These are phyloP conservation scores for Fusarium paranaense DNA, from an alignment of 2,329 filamentous ascomycete species.

Conservation along the genomic window DNA sequence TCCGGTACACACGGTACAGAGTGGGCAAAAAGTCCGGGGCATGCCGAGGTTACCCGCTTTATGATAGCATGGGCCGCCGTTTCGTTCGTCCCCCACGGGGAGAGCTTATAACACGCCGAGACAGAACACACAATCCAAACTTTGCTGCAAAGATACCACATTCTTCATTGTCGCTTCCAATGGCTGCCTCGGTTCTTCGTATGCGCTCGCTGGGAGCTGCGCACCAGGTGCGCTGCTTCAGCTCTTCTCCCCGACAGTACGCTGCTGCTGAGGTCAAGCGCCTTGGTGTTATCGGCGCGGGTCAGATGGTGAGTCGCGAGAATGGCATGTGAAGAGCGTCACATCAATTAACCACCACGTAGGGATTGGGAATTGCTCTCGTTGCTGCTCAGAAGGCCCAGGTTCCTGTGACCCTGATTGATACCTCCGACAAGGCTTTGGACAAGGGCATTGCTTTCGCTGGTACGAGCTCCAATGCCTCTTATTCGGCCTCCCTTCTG, in stretches of 20 bases:
- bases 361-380: slow-evolving; percentile 96
- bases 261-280: slow-evolving; percentile 80
- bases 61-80: slow-evolving; percentile 33
- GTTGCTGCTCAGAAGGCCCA: slow-evolving; percentile 88
- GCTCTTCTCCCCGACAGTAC: slow-evolving; percentile 69
- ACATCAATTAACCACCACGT: slow-evolving; percentile 31
- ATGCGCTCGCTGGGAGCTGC: slow-evolving; percentile 50
- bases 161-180: slow-evolving; percentile 34
- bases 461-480: slow-evolving; percentile 59
- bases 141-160: background rate
- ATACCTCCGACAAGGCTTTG: slow-evolving; percentile 84
- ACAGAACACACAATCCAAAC: slow-evolving; percentile 9
- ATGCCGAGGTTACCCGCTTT: slow-evolving; percentile 59
- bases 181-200: slow-evolving; percentile 56
- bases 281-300: slow-evolving; percentile 91
- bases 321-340: slow-evolving; percentile 52
- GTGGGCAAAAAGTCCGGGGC: slow-evolving; percentile 26
- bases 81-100: slow-evolving; percentile 30
- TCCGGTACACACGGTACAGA: slow-evolving; percentile 10
- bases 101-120: slow-evolving; percentile 15
- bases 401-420: slow-evolving; percentile 87
- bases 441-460: slow-evolving; percentile 93
- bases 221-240: slow-evolving; percentile 71
- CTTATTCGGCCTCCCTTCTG: slow-evolving; percentile 2
- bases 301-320: slow-evolving; percentile 82